A percentile compares a stretch with the other conserved stretches of the same genome.
Conservation (phyloP, 495 filamentous ascomycete species). For the Lasiosphaeria ovina region DNA sequence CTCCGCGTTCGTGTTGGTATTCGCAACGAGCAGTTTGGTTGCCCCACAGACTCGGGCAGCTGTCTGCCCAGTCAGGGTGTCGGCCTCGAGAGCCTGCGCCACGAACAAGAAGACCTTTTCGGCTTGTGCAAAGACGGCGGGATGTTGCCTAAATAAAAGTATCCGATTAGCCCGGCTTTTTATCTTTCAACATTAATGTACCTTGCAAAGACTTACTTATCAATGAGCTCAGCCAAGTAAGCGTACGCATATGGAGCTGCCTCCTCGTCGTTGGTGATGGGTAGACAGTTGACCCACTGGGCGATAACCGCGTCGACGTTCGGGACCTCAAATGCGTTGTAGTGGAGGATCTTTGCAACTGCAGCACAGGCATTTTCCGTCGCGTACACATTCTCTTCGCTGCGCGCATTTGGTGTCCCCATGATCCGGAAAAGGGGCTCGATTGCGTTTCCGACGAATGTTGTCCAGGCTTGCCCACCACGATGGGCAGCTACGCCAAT, state of each 20-base stretch:
- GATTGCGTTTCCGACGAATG: constrained; percentile 76
- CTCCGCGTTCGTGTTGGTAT: constrained; percentile 66
- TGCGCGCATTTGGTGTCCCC: constrained; percentile 72
- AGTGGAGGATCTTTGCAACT: constrained; percentile 94
- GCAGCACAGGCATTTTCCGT: constrained; percentile 95
- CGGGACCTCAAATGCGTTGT: constrained; percentile 70
- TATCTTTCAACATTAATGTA: not conserved
- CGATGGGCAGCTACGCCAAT: constrained; percentile 94
- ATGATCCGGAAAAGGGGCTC: constrained; percentile 81
- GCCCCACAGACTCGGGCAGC: constrained; percentile 68
- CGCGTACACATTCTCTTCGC: constrained; percentile 93
- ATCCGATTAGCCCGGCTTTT: not conserved
- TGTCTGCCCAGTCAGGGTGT: constrained; percentile 82
- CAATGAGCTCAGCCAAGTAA: constrained; percentile 86
- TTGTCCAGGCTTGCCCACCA: constrained; percentile 78
- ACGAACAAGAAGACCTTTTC: constrained; percentile 79
- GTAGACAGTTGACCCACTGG: constrained; percentile 86
- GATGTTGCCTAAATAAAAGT: constrained; percentile 69
- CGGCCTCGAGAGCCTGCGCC: constrained; percentile 81
- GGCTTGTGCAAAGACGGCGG: constrained; percentile 70
- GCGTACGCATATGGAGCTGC: constrained; percentile 95
- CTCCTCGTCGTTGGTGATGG: constrained; percentile 93
- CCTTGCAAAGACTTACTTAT: constrained; percentile 66
- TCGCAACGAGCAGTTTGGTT: constrained; percentile 68
- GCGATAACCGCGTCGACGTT: constrained; percentile 69